Base-by-base conservation (phyloP, 345 rosid genomes). In the Adansonia digitata region DNA sequence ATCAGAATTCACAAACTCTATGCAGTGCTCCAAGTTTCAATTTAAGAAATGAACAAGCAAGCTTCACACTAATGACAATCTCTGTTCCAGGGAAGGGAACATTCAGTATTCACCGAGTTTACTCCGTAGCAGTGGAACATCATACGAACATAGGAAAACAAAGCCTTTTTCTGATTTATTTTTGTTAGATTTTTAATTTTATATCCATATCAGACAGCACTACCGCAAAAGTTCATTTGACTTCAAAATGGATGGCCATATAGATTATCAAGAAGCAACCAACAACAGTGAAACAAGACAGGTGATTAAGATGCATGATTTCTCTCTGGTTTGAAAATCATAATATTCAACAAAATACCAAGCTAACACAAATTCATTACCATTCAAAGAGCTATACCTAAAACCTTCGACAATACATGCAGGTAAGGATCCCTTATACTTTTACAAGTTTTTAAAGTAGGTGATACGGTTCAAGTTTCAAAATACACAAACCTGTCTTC, bases 401-500 rank as follows among this genome's bases (percentile, higher is more conserved):
- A 63, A n/a, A 64, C 69, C 37, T 42, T 63, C 7, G 20, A 6
- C 20, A 24, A 66, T 15, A 43, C 6, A 24, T 66, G 31, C 51
- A 22, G 2, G 34, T 24, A 65, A 65, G 34, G 71, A 4, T 43
- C 8, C 20, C 5, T 15, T 14, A 14, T 43, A n/a, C 29, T 64
- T 26, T 4, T 24, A 45, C 14, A 56, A 8, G 20, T 39, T 37
- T 20, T 13, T 5, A 24, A 45, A 43, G 40, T 59, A 29, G 24
- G 18, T 34, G 59, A 20, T 40, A 35, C 34, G 49, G 46, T 63
- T 27, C 55, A 61, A 29, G 10, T 11, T 7, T 59, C 18, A 0
- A 61, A 45, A 76, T 35, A 46, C 26, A 76, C 79, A 82, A 77
- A 91, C 99, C 98, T 91, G 98, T 88, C 94, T 86, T 75, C 91